Percentiles rank a stretch among this genome's conserved stretches.
Evolutionary conservation across 1,284 basidiomycete genomes (phyloP).

Genomic region (Moniliophthora roreri): DNA sequence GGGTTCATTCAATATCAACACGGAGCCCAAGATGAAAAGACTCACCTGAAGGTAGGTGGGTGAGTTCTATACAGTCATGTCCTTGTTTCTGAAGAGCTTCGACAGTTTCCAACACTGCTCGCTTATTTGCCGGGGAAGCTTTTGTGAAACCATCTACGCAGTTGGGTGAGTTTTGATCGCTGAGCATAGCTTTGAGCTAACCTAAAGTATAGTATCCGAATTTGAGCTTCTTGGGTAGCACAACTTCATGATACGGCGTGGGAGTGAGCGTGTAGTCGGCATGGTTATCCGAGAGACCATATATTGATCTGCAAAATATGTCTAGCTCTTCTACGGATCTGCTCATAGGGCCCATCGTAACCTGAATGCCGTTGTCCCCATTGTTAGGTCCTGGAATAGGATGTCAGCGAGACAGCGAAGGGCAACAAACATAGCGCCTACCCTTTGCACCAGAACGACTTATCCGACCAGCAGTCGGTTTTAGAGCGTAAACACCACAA

Average conservation of each 20-base stretch:
- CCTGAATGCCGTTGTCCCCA: constrained; percentile 68
- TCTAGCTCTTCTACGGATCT: constrained; percentile 39
- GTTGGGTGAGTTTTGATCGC: constrained; percentile 2
- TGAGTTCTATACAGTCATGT: constrained; percentile 73
- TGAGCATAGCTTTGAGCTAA: constrained; percentile 21
- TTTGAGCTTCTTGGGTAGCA: constrained; percentile 54
- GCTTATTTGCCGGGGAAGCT: constrained; percentile 75
- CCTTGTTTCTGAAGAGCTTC: constrained; percentile 65
- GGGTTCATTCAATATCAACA: not conserved
- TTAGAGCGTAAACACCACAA: constrained; percentile 81
- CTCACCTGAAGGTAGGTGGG: constrained; percentile 53
- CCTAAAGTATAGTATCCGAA: constrained; percentile 76
- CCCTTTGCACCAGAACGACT: constrained; percentile 48
- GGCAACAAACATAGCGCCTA: constrained; percentile 23
- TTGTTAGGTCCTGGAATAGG: constrained; percentile 42
- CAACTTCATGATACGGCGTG: constrained; percentile 57
- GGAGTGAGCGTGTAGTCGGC: constrained; percentile 46
- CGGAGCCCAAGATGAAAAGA: constrained; percentile 11
- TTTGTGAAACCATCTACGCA: constrained; percentile 60
- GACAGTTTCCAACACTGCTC: constrained; percentile 80
- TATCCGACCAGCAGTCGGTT: constrained; percentile 62
- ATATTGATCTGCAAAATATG: constrained; percentile 51
- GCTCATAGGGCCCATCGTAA: constrained; percentile 73
- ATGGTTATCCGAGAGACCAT: constrained; percentile 47
- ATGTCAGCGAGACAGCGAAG: not conserved